Base-by-base conservation (phyloP, 768 basidiomycete genomes). In the Phanerochaete sordida region DNA sequence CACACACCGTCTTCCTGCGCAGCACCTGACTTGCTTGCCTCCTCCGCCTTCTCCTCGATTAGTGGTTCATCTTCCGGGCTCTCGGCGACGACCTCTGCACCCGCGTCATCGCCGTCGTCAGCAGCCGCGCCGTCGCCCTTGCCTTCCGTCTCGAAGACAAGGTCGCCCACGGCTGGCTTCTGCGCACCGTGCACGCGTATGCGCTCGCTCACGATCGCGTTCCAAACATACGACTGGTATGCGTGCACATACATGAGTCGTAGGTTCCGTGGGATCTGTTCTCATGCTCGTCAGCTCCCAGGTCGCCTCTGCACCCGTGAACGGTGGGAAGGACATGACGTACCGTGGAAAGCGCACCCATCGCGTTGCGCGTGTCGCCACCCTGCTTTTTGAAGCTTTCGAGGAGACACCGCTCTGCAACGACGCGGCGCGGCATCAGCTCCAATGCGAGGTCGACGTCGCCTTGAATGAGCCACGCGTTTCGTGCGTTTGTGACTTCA, bases 221-320 rank as follows among this genome's bases (percentile, higher is more conserved):
- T 99, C 96, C 96, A 99, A 33, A 98, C 88, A 67, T 98, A 99
- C 16, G 93, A 95, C 72, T 99, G 97, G 71, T 98, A 99, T 30
- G 95, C 95, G 73, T 99, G 97, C 57, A 98, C 87, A 72, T 98
- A 99, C 92, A 99, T 98, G 64, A 97, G 76, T 53, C 97, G 84
- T 60, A 99, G 83, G 69, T 96, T 98, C 58, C 90, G 83, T 15
- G 97, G 97, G 65, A 99, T 98, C 96, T 98, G 30, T 23, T 16
- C 51, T 33, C 27, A 27, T 27, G 51, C 13, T 31, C 56, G 64
- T 53, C 37, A 26, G 28, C 56, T 2, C 21, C 15, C n/a, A n/a
- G n/a, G n/a, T n/a, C n/a, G 2, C 23, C 48, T 5, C 11, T 21
- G 19, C 6, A 26, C 4, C 26, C 33, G 33, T 13, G 28, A 11